A percentile compares a stretch with the other conserved stretches of the same genome.
These are phyloP conservation scores for Isabelozyma heimii DNA, from an alignment of 805 yeast species.

Conservation along the genomic window DNA sequence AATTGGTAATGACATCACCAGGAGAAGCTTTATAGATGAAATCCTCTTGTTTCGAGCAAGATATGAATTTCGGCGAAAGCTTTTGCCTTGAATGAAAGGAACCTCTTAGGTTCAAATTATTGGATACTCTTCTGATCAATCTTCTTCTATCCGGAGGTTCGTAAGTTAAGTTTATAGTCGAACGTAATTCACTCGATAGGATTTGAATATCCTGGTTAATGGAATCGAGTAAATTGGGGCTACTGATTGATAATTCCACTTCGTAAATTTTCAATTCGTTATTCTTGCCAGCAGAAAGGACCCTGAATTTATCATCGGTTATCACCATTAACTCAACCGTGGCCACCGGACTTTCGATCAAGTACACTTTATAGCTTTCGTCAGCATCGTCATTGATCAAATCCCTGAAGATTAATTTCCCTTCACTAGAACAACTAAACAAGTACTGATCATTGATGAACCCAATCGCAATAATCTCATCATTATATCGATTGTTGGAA, in stretches of 20 bases:
- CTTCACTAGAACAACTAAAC: constrained; percentile 31
- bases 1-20: constrained; percentile 10
- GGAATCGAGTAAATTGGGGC: not conserved
- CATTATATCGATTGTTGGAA: constrained; percentile 10
- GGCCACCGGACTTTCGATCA: constrained; percentile 22
- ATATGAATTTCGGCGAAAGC: constrained; percentile 12
- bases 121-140: constrained; percentile 3
- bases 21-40: constrained; percentile 7
- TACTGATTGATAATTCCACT: constrained; percentile 9
- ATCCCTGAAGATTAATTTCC: constrained; percentile 33
- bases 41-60: constrained; percentile 6
- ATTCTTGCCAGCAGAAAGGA: constrained; percentile 25
- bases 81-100: not conserved
- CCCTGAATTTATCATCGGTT: constrained; percentile 9
- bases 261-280: constrained; percentile 25
- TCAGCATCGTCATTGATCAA: constrained; percentile 34
- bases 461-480: constrained; percentile 24
- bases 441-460: constrained; percentile 24
- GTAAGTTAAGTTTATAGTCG: constrained; percentile 1
- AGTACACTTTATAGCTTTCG: constrained; percentile 22
- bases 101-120: not conserved
- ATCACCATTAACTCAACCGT: constrained; percentile 13
- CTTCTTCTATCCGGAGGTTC: constrained; percentile 1
- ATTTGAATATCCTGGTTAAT: not conserved
- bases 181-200: not conserved